Base-by-base conservation (phyloP, 2,329 filamentous ascomycete species). In the Exophiala sideris region DNA sequence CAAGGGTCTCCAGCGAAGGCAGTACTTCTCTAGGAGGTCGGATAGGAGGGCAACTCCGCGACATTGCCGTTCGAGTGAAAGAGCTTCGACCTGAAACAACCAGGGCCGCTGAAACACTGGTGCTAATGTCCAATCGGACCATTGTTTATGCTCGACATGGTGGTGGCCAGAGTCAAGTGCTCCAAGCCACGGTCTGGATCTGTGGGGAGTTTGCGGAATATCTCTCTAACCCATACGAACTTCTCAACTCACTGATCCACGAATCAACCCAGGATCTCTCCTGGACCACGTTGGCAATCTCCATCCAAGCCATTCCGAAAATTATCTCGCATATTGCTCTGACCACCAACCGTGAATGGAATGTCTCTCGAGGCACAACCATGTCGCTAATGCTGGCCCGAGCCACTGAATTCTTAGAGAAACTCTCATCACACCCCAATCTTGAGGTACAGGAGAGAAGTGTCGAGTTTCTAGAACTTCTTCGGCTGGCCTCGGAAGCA, bases 381-480 rank as follows among this genome's bases (percentile, higher is more conserved):
- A 83, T 88, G 33, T 84, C 87, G 7, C 79, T 97, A 3, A 76
- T 95, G 20, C 84, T 95, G 71, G 87, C 88, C 24, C 84, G 91
- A 1, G 84, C 96, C 5, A 82, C 95, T 16, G 83, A 94, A 67
- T 87, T 89, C 45, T 75, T 96, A 18, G 91, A 97, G 64, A 82
- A 85, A 1, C 72, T 97, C 12, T 84, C 85, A 0, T 78, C 86
- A 38, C 90, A 97, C 68, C 91, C 92, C 0, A 89, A 85, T 64
- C 78, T 99, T 1, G 94, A 99, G 68, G 91, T 99, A 3, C 94
- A 99, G 71, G 94, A 97, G 70, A 84, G 94, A 52, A 87, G 91
- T 2, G 91, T 96, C 1, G 91, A 96, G 67, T 95, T 96, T 64
- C 80, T 91, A 0, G 94, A 99, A 68, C 78, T 97, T 10, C 82